Evolutionary conservation across 495 filamentous ascomycete genomes (phyloP), one percentile per base, ranked within the genome.

Genomic region (Neurospora cerealis): DNA sequence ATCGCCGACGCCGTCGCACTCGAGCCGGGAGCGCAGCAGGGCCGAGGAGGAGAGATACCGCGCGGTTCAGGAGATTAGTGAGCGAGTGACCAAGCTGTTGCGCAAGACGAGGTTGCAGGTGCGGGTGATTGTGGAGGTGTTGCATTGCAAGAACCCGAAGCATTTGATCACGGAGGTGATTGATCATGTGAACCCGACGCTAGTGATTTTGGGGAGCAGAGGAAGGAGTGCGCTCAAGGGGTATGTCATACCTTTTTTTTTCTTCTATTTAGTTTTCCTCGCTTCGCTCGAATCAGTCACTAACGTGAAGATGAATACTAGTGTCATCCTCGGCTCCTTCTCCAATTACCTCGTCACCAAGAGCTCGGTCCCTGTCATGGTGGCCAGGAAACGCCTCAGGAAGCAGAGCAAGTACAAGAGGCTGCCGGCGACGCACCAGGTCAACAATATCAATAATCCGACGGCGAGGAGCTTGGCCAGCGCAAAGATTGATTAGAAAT

Each of bases 261-360:
- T 28, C 2, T 28, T 28, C 24, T 28, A 1, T 28, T 28, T 28
- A 2, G 24, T 28, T 0, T n/a, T 34, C 32, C 38, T 6, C 1
- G 38, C 11, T 11, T 70, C 66, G 21, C 37, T 24, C n/a, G 11
- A 28, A 9, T 15, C 7, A 1, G 1, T 3, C 66, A n/a, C 75
- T 76, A 44, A 78, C 69, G 17, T 13, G 13, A n/a, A n/a, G 4
- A 10, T 32, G 10, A 5, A 15, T 36, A 6, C 4, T 21, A 96
- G 93, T 77, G 93, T 96, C 36, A 89, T 99, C 39, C 87, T 98
- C 21, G 96, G 96, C 21, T 97, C 94, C 3, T 98, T 99, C 81
- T 95, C 93, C 72, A 98, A 97, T 79, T 99, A 99, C 79, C 87
- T 99, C 13, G 93, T 99, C 36, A 95, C 93, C 60, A 97, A 98